Evolutionary conservation across 2,329 filamentous ascomycete species (phyloP).

Genomic region (Metarhizium album): DNA sequence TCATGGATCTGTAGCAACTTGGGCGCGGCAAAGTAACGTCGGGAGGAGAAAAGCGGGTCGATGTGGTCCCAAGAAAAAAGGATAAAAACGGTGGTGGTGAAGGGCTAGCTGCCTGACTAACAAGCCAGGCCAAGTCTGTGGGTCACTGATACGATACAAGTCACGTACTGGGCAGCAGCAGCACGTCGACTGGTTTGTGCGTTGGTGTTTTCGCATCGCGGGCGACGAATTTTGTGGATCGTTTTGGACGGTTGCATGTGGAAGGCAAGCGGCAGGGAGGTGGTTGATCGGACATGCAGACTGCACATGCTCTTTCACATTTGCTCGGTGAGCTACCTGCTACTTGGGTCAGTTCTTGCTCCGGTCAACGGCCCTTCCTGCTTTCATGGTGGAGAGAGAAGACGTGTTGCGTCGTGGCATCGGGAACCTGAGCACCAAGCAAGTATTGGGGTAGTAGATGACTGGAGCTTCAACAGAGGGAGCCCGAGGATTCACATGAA

Average conservation of each 20-base stretch:
- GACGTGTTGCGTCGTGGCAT: too few relatives aligned
- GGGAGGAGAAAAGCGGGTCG: conserved; percentile 7
- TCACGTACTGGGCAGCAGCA: neutral
- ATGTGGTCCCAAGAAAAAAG: conserved; percentile 5
- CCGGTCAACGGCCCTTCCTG: neutral
- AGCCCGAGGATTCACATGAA: too few relatives aligned
- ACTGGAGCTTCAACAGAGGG: neutral
- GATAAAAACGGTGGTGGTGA: neutral
- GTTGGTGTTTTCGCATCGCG: neutral
- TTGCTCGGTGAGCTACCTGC: too few relatives aligned
- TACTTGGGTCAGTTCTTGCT: neutral
- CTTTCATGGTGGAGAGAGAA: neutral
- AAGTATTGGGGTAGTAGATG: neutral
- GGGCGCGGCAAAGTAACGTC: neutral
- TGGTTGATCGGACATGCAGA: neutral
- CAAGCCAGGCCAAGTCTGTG: neutral
- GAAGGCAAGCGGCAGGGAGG: too few relatives aligned
- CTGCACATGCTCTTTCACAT: neutral
- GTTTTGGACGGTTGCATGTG: neutral
- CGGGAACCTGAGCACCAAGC: too few relatives aligned
- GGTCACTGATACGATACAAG: neutral
- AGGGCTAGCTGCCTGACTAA: neutral
- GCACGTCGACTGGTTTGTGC: neutral
- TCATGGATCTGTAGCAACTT: neutral
- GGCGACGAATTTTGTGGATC: neutral